Percentiles rank a stretch among this genome's conserved stretches.
Conservation (phyloP, 768 basidiomycete genomes). For the Tricholomella constricta region DNA sequence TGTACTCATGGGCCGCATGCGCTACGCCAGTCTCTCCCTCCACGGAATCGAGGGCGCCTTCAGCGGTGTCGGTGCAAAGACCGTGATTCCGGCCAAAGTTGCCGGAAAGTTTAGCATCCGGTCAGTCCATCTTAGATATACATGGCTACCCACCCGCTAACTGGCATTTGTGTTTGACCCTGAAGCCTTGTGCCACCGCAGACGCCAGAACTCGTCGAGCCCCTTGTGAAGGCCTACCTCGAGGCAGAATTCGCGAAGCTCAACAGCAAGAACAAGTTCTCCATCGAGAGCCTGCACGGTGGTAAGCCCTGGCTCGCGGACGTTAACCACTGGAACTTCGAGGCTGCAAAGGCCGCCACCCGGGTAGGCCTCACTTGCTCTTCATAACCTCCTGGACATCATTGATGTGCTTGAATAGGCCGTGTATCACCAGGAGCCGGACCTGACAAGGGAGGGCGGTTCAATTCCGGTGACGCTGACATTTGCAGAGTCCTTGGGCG, state of each 20-base stretch:
- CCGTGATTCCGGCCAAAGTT: slow-evolving; percentile 91
- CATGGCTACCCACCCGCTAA: background rate
- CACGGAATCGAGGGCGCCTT: slow-evolving; percentile 98
- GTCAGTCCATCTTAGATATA: slow-evolving; percentile 31
- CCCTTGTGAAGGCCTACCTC: slow-evolving; percentile 71
- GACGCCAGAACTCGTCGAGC: slow-evolving; percentile 72
- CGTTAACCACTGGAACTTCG: slow-evolving; percentile 89
- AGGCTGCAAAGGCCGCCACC: slow-evolving; percentile 86
- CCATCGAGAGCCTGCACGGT: slow-evolving; percentile 70
- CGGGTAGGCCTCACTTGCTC: slow-evolving; percentile 45
- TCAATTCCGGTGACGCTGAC: slow-evolving; percentile 94
- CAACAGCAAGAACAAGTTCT: slow-evolving; percentile 79
- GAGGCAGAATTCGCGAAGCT: slow-evolving; percentile 82
- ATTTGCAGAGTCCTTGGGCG: slow-evolving; percentile 84
- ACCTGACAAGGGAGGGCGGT: slow-evolving; percentile 89
- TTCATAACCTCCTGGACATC: background rate
- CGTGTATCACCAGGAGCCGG: slow-evolving; percentile 76
- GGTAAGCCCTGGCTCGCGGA: slow-evolving; percentile 92
- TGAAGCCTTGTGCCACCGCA: slow-evolving; percentile 82
- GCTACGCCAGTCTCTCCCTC: slow-evolving; percentile 82
- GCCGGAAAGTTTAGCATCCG: slow-evolving; percentile 95
- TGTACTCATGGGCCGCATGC: slow-evolving; percentile 93
- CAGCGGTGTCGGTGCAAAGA: slow-evolving; percentile 80
- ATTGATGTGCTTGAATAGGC: slow-evolving; percentile 28
- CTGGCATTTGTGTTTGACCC: background rate